A percentile compares a stretch with the other conserved stretches of the same genome.
Conservation (phyloP, 179 eudicot species). For the Silene coronaria region DNA sequence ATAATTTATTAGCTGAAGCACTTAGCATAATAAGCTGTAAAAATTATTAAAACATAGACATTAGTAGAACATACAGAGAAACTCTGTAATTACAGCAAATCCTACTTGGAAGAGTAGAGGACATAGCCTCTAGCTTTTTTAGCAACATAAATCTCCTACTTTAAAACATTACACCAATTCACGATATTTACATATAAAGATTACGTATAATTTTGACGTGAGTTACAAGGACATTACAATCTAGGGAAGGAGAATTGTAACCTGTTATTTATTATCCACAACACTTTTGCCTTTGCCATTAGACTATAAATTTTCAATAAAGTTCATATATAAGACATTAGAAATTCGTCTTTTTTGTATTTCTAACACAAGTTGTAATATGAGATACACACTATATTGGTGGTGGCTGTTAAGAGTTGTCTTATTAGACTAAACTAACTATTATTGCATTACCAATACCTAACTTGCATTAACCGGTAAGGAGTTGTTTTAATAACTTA, state of each 20-base stretch:
- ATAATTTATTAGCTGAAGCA: conserved; percentile 58
- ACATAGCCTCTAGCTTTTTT: not conserved
- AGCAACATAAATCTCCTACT: not conserved
- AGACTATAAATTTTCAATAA: not conserved
- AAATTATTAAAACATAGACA: not conserved
- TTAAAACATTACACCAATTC: not conserved
- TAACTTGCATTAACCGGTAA: no score
- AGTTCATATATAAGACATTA: no score
- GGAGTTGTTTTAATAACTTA: no score
- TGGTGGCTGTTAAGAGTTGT: no score
- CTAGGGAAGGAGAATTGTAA: not conserved
- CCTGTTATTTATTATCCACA: not conserved
- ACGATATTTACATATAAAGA: not conserved
- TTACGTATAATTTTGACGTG: not conserved
- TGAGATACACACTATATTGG: no score
- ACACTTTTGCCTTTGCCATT: not conserved
- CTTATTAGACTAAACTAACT: no score
- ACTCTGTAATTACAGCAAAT: not conserved
- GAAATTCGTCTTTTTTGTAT: no score
- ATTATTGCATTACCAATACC: no score
- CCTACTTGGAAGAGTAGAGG: not conserved
- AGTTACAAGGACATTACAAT: not conserved
- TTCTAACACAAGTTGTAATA: no score
- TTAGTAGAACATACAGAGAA: not conserved
- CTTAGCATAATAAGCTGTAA: conserved; percentile 61